A percentile compares a stretch with the other conserved stretches of the same genome.
phyloP scores from a whole-genome alignment of 2,329 filamentous ascomycete species.

The Ophiocordyceps camponoti-rufipedis region DNA sequence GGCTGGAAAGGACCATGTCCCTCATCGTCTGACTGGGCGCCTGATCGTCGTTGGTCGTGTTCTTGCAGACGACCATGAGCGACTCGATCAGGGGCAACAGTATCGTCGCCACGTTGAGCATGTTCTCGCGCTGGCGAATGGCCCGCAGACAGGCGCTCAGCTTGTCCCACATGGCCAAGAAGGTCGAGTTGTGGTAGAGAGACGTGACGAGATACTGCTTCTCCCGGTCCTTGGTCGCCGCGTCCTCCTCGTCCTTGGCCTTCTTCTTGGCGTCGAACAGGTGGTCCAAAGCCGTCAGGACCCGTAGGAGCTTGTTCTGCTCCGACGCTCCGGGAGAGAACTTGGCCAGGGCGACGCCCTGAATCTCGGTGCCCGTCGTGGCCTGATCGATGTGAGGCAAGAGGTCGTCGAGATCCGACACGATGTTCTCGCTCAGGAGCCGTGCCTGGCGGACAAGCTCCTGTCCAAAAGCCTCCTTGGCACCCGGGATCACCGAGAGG shows the following conservation, averaged over 20 bases:
- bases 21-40: slow-evolving; percentile 31
- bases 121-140: slow-evolving; percentile 81
- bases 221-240: slow-evolving; percentile 35
- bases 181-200: slow-evolving; percentile 80
- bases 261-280: slow-evolving; percentile 73
- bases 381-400: slow-evolving; percentile 75
- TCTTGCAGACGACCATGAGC: slow-evolving; percentile 98
- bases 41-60: slow-evolving; percentile 60
- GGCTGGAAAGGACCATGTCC: slow-evolving; percentile 57
- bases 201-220: slow-evolving; percentile 75
- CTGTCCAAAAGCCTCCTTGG: slow-evolving; percentile 79
- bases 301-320: slow-evolving; percentile 84
- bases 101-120: slow-evolving; percentile 94
- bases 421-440: slow-evolving; percentile 64
- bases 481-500: slow-evolving; percentile 77
- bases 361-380: slow-evolving; percentile 79
- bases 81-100: slow-evolving; percentile 87
- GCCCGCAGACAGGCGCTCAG: slow-evolving; percentile 74
- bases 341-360: slow-evolving; percentile 82
- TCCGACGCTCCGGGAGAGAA: slow-evolving; percentile 94
- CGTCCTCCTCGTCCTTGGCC: slow-evolving; percentile 26
- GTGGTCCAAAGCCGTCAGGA: slow-evolving; percentile 87
- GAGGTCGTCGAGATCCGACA: slow-evolving; percentile 68
- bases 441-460: slow-evolving; percentile 83
- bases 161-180: slow-evolving; percentile 81